Base-by-base conservation (phyloP, 208 protist species). In the Wallacemonas sp. region DNA sequence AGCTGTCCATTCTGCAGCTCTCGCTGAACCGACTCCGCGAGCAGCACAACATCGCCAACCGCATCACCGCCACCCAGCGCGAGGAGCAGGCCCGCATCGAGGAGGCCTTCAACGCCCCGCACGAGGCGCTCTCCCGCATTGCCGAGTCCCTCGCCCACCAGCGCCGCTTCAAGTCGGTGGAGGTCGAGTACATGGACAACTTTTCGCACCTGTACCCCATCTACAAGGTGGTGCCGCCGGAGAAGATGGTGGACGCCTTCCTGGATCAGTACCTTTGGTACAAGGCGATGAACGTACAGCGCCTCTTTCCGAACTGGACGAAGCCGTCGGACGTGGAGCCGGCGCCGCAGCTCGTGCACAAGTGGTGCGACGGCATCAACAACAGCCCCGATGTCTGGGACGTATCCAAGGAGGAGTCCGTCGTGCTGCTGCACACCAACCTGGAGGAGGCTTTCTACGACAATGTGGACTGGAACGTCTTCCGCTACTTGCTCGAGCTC, bases 241-340 rank as follows among this genome's bases (percentile, higher is more conserved):
- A 99, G 85, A 99, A 99, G 88, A 99, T 99, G 79, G 99, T 99
- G 0, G 99, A 99, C 84, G 94, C 99, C 20, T 99, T 99, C 77
- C 87, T 99, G 5, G 99, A 99, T 79, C 99, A 99, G 78, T 99
- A 99, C 83, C 86, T 99, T 2, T 99, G 99, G 98, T 99, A 99
- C 78, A 98, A 99, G 78, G 89, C 95, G 28, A 94, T 94, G 63
- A 98, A 99, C 76, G 99, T 99, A 77, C 90, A 99, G 59, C 90
- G 97, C 14, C 85, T 99, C n/a, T 99, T 99, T 87, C 99, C 99
- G 18, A 99, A 99, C 70, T 99, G 99, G 99, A 91, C 99, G 59
- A 99, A 99, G 81, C 99, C 99, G 29, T 90, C 97, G 10, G 99
- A 99, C 76, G 94, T 92, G 59, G 99, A 99, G 84, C 99, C 98